phyloP scores from a whole-genome alignment of 495 filamentous ascomycete genomes.

The Patellaria atrata region DNA sequence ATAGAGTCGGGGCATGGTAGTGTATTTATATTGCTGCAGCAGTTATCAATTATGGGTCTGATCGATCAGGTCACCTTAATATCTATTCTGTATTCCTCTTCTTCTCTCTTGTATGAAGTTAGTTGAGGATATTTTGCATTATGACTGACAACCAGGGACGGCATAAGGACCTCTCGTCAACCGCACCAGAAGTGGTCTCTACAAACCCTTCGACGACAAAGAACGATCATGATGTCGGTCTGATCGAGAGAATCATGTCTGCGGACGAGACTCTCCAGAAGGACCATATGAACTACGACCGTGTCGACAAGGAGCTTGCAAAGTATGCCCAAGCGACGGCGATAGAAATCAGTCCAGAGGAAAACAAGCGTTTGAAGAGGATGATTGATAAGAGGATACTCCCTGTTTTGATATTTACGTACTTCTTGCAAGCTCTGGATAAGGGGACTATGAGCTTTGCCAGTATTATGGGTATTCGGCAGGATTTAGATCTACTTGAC shows the following conservation, averaged over 20 bases:
- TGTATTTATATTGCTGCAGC: too few relatives aligned
- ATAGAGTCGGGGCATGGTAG: too few relatives aligned
- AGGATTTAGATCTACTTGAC: slow-evolving; percentile 35
- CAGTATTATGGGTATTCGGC: slow-evolving; percentile 51
- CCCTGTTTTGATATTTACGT: slow-evolving; percentile 40
- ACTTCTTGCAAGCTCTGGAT: slow-evolving; percentile 61
- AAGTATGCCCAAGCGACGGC: slow-evolving; percentile 40
- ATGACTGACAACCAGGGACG: too few relatives aligned
- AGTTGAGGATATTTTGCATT: too few relatives aligned
- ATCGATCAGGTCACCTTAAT: too few relatives aligned
- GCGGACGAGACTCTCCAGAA: slow-evolving; percentile 30
- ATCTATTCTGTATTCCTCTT: too few relatives aligned
- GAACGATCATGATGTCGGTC: slow-evolving; percentile 33
- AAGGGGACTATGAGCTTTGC: slow-evolving; percentile 58
- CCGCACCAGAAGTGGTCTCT: too few relatives aligned
- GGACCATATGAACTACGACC: slow-evolving; percentile 36
- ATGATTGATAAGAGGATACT: slow-evolving; percentile 37
- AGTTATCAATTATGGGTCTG: too few relatives aligned
- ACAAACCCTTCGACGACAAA: too few relatives aligned
- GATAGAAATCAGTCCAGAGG: slow-evolving; percentile 39
- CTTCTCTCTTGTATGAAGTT: too few relatives aligned
- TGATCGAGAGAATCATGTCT: slow-evolving; percentile 35
- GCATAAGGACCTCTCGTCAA: too few relatives aligned
- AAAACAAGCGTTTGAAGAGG: slow-evolving; percentile 37
- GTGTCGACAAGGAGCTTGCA: slow-evolving; percentile 49